Conservation (phyloP, 257 asterid species). For the Solanum infundibuliforme region DNA sequence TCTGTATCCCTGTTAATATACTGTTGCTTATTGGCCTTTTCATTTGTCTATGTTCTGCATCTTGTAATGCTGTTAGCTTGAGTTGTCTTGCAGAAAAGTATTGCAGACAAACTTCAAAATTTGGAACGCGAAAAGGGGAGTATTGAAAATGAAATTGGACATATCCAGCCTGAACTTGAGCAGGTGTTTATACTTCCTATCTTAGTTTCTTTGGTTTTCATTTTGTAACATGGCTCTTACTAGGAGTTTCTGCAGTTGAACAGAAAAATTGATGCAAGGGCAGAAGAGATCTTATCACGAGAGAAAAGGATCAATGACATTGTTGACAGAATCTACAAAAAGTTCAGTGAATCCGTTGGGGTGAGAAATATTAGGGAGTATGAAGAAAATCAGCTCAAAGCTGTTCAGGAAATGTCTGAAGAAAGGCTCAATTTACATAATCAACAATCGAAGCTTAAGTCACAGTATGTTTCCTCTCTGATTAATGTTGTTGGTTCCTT, state of each 20-base stretch:
- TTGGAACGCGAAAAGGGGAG: slow-evolving; percentile 66
- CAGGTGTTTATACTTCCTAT: slow-evolving; percentile 39
- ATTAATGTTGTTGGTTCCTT: background rate
- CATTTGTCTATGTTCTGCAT: background rate
- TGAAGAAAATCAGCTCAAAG: slow-evolving; percentile 95
- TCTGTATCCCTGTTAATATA: background rate
- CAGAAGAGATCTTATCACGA: slow-evolving; percentile 36
- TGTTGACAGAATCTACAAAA: slow-evolving; percentile 75
- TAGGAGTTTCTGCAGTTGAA: slow-evolving; percentile 49
- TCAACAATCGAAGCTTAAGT: slow-evolving; percentile 90
- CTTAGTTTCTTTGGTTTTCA: background rate
- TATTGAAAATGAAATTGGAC: slow-evolving; percentile 64
- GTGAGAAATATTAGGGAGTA: slow-evolving; percentile 89
- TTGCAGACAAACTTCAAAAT: slow-evolving; percentile 72
- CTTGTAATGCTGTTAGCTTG: background rate
- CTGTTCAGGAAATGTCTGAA: slow-evolving; percentile 73
- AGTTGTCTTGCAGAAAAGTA: slow-evolving; percentile 61
- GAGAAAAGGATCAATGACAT: slow-evolving; percentile 74
- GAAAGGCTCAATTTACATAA: slow-evolving; percentile 79
- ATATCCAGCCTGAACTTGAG: slow-evolving; percentile 62
- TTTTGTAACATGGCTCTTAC: background rate
- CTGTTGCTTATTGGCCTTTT: background rate
- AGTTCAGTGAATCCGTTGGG: slow-evolving; percentile 91
- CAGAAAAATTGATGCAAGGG: slow-evolving; percentile 41
- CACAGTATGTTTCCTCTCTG: slow-evolving; percentile 52